Evolutionary conservation across 306 rosid species (phyloP), one percentile per base, ranked within the genome.

Genomic region (Sicyos baderoa): DNA sequence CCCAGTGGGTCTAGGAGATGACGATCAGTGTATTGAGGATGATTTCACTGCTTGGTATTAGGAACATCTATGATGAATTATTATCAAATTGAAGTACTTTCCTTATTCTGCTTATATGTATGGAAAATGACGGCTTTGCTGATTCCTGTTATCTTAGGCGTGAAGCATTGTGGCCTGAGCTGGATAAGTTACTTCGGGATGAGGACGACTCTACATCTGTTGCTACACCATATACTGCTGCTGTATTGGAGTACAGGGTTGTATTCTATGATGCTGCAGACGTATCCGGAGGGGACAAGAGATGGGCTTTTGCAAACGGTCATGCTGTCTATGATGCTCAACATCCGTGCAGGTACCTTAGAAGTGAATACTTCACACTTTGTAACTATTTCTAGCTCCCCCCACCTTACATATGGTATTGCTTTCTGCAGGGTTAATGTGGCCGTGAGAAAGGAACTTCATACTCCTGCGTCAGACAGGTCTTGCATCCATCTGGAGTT

Each of bases 11-110:
- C 91, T 90, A 15, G 99, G 99, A 83, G 99, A 94, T 80, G 99
- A 94, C 73, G 99, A 94, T 77, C 94, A 94, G 78, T 94, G 99
- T 79, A 86, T 94, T 37, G 99, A 94, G 77, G 99, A 94, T 72
- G 99, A 94, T 80, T 88, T 94, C 84, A 76, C 87, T 59, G 99
- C 97, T 65, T 94, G 99, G 99, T 94, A 94, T 72, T 68, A 73
- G 50, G 68, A 74, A 78, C 68, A 54, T 77, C 19, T 64, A 74
- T 57, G 32, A 37, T 35, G 25, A 9, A 25, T 52, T 27, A 37
- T 59, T 69, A 57, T 65, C 50, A 71, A 50, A 60, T 42, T 23
- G 78, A 32, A 81, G 55, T 65, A 5, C 22, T 54, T 32, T 54
- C 18, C 29, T 54, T 29, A n/a, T 17, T 13, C 25, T 18, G 25